Percentiles rank a stretch among this genome's conserved stretches.
These are phyloP conservation scores for Cystoisospora suis DNA, from an alignment of 169 alveolate species.

Conservation along the genomic window DNA sequence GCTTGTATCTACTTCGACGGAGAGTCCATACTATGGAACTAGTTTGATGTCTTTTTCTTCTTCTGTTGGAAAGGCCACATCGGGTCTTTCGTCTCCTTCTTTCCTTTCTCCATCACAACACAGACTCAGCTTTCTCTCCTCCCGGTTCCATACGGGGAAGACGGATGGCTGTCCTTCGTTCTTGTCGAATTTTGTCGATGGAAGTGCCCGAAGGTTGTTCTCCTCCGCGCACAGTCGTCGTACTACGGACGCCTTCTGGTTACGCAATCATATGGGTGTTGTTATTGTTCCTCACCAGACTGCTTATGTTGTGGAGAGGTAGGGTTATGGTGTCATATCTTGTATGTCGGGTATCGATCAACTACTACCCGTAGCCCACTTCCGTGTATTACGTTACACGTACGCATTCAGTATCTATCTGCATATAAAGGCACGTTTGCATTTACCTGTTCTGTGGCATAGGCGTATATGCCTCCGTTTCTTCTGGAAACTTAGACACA, in stretches of 20 bases:
- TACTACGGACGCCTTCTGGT: slow-evolving; percentile 28
- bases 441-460: no score
- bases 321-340: background rate
- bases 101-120: background rate
- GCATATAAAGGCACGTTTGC: background rate
- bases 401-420: background rate
- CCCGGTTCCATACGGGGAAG: background rate
- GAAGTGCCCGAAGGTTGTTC: background rate
- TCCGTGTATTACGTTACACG: background rate
- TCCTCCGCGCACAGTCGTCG: slow-evolving; percentile 23
- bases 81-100: no score
- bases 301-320: slow-evolving; percentile 90
- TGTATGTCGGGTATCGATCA: background rate
- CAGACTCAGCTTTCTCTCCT: background rate
- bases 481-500: no score
- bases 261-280: slow-evolving; percentile 76
- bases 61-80: no score
- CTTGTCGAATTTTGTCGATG: background rate
- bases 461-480: no score
- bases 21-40: no score
- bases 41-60: no score
- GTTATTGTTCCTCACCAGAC: slow-evolving; percentile 93
- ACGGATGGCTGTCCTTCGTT: background rate
- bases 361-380: background rate
- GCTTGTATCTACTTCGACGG: no score